Evolutionary conservation across 2,329 filamentous ascomycete species (phyloP).

Genomic region (Verruconis gallopava): DNA sequence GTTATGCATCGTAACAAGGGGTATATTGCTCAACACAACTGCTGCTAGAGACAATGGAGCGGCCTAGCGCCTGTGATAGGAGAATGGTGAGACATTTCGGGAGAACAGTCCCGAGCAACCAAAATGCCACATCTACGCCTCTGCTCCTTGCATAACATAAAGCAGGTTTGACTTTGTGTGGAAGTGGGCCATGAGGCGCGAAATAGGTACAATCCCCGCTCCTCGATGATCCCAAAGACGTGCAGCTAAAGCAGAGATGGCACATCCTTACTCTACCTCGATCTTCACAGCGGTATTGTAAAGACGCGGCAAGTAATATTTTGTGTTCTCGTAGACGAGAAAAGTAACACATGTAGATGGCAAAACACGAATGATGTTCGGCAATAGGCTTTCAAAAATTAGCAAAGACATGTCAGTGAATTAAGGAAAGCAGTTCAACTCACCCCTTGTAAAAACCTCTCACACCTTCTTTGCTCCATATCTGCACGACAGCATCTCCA

Average conservation of each 20-base stretch:
- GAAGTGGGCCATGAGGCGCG: too few relatives aligned
- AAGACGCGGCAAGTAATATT: conserved; percentile 48
- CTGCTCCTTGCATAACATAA: too few relatives aligned
- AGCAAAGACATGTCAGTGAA: conserved; percentile 6
- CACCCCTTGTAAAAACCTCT: conserved; percentile 79
- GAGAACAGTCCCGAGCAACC: too few relatives aligned
- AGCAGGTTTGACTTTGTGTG: too few relatives aligned
- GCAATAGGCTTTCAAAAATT: conserved; percentile 44
- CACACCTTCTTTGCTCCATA: conserved; percentile 68
- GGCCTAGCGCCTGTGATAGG: neutral
- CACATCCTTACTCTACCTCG: neutral
- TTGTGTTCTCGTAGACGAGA: conserved; percentile 90
- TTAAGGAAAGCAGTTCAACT: conserved; percentile 12
- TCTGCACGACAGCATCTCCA: conserved; percentile 55
- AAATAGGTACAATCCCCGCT: too few relatives aligned
- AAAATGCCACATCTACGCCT: too few relatives aligned
- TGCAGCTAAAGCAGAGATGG: neutral
- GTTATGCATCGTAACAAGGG: too few relatives aligned
- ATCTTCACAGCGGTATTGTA: conserved; percentile 11
- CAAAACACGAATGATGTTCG: conserved; percentile 80
- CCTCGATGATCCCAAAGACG: too few relatives aligned
- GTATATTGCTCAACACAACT: neutral
- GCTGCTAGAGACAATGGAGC: neutral
- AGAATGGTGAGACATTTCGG: too few relatives aligned
- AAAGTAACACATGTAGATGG: conserved; percentile 96